Conservation (phyloP, 78 protist species). For the Polysphondylium violaceum region DNA sequence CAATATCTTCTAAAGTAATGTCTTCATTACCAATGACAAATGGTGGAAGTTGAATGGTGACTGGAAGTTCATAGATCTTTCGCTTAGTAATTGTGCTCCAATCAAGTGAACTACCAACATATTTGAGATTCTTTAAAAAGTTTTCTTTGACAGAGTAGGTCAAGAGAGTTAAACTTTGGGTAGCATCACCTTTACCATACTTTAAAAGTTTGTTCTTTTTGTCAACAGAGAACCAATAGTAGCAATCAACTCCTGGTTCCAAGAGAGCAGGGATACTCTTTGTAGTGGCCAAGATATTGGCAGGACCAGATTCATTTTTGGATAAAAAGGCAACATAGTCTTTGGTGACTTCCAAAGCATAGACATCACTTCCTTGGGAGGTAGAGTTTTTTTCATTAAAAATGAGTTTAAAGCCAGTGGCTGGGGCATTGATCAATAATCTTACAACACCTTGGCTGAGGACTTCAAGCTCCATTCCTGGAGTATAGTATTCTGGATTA, state of each 20-base stretch:
- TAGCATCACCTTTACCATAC: constrained; percentile 41
- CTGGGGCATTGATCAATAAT: background rate
- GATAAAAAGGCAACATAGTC: background rate
- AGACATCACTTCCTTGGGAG: background rate
- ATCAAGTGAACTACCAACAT: background rate
- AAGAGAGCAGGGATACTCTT: background rate
- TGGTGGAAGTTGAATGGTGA: constrained; percentile 15
- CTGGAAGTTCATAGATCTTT: constrained; percentile 7
- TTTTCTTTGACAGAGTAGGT: background rate
- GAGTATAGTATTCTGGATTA: constrained; percentile 21
- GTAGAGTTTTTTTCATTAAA: background rate
- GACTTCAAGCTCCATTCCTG: background rate
- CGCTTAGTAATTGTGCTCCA: background rate
- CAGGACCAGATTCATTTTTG: background rate
- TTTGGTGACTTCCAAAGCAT: constrained; percentile 1
- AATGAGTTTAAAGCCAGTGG: background rate
- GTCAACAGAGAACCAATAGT: constrained; percentile 34
- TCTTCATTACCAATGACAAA: background rate
- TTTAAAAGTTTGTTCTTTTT: constrained; percentile 1
- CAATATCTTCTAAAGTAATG: constrained; percentile 24
- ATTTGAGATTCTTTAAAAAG: background rate
- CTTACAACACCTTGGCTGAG: background rate
- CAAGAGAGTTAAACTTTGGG: background rate
- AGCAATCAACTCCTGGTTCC: background rate
- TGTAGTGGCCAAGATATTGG: constrained; percentile 11